phyloP scores from a whole-genome alignment of 2,329 filamentous ascomycete genomes.

The Gaeumannomyces sp. region DNA sequence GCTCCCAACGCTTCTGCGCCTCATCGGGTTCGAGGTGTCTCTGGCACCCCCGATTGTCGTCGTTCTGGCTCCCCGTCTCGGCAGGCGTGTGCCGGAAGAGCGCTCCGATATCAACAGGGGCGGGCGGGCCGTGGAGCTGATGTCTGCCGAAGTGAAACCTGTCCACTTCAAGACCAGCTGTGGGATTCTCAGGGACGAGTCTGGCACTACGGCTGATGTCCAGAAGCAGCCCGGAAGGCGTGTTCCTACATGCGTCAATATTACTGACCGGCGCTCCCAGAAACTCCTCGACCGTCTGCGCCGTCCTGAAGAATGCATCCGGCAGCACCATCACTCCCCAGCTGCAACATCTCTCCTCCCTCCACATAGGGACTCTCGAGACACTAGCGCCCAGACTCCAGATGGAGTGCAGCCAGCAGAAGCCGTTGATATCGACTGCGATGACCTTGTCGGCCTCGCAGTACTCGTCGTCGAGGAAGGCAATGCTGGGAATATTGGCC shows the following conservation, averaged over 20 bases:
- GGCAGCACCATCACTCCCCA: slow-evolving; percentile 46
- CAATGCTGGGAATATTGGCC: slow-evolving; percentile 47
- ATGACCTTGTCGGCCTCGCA: slow-evolving; percentile 45
- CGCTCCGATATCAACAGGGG: background rate
- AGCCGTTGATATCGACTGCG: slow-evolving; percentile 44
- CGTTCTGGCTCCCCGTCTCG: background rate
- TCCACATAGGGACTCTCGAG: slow-evolving; percentile 21
- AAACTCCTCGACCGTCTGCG: slow-evolving; percentile 21
- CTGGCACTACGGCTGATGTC: background rate
- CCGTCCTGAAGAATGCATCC: slow-evolving; percentile 19
- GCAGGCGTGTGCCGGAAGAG: background rate
- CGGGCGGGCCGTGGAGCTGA: no score
- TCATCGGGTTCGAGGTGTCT: background rate
- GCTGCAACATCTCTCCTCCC: slow-evolving; percentile 30
- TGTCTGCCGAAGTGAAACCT: background rate
- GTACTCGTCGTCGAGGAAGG: slow-evolving; percentile 38
- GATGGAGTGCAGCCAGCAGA: slow-evolving; percentile 45
- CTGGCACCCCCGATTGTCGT: background rate
- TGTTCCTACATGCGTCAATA: background rate
- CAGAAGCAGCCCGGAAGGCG: background rate
- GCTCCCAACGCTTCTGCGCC: background rate
- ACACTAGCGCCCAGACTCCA: slow-evolving; percentile 34
- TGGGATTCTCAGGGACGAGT: slow-evolving; percentile 4
- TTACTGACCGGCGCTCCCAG: background rate
- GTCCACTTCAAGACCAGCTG: background rate